Conservation (phyloP, 768 basidiomycete species). For the Daedaleopsis sinensis region DNA sequence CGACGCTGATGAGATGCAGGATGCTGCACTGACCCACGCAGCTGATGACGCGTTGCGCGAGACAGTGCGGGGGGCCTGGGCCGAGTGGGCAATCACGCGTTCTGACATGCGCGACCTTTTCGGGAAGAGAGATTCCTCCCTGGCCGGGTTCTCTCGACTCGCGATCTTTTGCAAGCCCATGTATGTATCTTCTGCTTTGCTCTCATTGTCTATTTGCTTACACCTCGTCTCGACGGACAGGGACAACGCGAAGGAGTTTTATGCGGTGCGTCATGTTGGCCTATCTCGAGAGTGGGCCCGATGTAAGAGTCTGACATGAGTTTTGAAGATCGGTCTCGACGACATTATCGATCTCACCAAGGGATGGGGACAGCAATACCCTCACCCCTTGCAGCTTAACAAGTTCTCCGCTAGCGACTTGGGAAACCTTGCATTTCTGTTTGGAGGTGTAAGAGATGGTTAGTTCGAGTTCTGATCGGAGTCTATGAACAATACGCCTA, state of each 20-base stretch:
- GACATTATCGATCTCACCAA: conserved; percentile 1
- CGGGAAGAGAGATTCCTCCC: background rate
- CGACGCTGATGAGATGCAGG: too few relatives aligned
- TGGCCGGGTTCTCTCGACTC: background rate
- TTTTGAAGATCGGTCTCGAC: too few relatives aligned
- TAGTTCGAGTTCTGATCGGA: too few relatives aligned
- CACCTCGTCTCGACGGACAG: background rate
- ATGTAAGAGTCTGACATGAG: too few relatives aligned
- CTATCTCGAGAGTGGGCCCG: too few relatives aligned
- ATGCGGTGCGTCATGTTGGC: background rate
- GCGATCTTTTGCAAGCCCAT: background rate
- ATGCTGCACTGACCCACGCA: background rate
- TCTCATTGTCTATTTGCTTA: background rate
- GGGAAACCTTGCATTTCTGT: conserved; percentile 14
- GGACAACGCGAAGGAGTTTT: conserved; percentile 9
- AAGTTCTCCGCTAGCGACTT: conserved; percentile 1
- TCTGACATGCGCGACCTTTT: background rate
- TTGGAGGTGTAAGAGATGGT: conserved; percentile 24
- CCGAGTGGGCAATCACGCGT: background rate
- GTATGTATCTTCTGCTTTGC: background rate
- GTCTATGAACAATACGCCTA: background rate
- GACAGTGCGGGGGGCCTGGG: background rate
- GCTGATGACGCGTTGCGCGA: background rate
- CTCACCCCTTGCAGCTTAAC: conserved; percentile 6
- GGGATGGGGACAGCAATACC: conserved; percentile 1